A percentile compares a stretch with the other conserved stretches of the same genome.
These are phyloP conservation scores for Aurantiochytrium sp. DNA, from an alignment of 108 stramenopile genomes.

Conservation along the genomic window DNA sequence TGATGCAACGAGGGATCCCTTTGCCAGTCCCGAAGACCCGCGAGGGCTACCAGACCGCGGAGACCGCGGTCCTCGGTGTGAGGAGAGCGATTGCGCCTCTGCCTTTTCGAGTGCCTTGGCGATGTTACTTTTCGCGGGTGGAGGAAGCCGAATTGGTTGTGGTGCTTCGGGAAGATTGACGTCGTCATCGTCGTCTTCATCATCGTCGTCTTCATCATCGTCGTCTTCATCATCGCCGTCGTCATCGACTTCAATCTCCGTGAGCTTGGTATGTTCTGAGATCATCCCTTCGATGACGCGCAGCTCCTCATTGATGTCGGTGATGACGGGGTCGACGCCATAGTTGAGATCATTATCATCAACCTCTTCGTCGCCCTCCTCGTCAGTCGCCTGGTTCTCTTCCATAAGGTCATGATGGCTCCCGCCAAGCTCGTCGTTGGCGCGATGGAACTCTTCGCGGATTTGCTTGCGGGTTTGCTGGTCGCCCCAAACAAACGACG, in stretches of 20 bases:
- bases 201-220: neutral
- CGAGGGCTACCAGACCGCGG: too few species aligned
- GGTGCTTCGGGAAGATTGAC: neutral
- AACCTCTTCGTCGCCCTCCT: neutral
- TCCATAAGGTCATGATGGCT: neutral
- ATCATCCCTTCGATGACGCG: slow-evolving; percentile 16
- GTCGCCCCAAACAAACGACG: neutral
- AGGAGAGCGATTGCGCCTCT: too few species aligned
- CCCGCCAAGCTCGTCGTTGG: neutral
- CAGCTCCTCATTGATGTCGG: neutral
- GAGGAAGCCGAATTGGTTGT: neutral
- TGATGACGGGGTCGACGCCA: neutral
- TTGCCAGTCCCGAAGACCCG: too few species aligned
- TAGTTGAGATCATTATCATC: neutral
- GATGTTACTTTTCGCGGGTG: neutral
- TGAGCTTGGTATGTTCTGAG: neutral
- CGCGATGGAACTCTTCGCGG: neutral
- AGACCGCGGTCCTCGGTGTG: too few species aligned
- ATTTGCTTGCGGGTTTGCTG: neutral
- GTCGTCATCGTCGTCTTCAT: neutral
- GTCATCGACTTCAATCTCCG: neutral
- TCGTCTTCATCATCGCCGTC: neutral
- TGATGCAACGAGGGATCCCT: too few species aligned
- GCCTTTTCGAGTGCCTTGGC: neutral
- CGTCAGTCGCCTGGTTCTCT: neutral